Base-by-base conservation (phyloP, 306 rosid genomes). In the Abrus precatorius region DNA sequence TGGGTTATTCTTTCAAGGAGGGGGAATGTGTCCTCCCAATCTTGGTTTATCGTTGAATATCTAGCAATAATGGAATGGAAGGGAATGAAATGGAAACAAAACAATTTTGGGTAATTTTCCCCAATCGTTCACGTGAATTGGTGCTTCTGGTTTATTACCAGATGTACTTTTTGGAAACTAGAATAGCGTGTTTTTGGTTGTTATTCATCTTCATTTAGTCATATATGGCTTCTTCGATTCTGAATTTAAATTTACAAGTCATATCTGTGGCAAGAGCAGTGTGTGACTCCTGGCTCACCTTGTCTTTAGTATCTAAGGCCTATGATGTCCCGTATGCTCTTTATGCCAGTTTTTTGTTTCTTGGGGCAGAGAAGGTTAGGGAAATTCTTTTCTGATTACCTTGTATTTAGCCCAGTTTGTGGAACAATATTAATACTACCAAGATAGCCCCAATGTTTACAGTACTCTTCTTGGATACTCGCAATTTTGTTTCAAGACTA, bases 361-460 rank as follows among this genome's bases (percentile, higher is more conserved):
- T 11, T 3, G 55, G 41, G 67, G 36, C 54, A 14, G 64, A 61
- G 54, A 76, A 9, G 41, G 9, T 68, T 60, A 20, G 55, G 55
- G 47, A 12, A 41, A 43, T 61, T 52, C 13, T 40, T 82, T 81
- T 61, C 64, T 76, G 45, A 34, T 75, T 59, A 13, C 59, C 30
- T 62, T 83, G 36, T 52, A 27, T 1, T 48, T 52, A 61, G 32
- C 74, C 49, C 45, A 49, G 12, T 62, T 54, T 69, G 40, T 71
- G 45, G 75, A 72, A 52, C 60, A 72, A 53, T 28, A 11, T 34
- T 29, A 75, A 65, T 53, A 57, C 64, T 32, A 14, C 59, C 36
- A 11, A 54, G 27, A 40, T 62, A 6, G 32, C 50, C 28, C 53
- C 69, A 27, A 43, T 64, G 74, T 78, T 62, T 34, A 63, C 3